Conservation (phyloP, 768 basidiomycete genomes). For the Fistulinella prunicolor region DNA sequence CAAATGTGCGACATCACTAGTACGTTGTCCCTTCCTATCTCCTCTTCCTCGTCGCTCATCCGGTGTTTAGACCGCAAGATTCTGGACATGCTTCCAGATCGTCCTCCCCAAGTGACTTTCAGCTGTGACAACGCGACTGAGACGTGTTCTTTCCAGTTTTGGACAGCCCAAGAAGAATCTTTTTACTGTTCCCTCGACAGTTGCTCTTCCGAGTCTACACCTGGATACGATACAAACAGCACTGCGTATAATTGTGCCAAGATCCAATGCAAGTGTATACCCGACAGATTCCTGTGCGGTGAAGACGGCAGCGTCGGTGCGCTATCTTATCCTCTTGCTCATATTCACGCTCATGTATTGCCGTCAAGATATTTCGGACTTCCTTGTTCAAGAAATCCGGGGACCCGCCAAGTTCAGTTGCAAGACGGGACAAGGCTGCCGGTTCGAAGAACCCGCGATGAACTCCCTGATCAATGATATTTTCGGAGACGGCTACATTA, state of each 20-base stretch:
- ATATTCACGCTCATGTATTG: neutral
- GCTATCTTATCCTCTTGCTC: conserved; percentile 28
- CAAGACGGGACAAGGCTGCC: conserved; percentile 65
- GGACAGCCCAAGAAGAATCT: conserved; percentile 92
- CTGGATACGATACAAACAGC: conserved; percentile 62
- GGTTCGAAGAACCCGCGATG: conserved; percentile 96
- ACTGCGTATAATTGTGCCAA: conserved; percentile 80
- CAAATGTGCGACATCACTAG: conserved; percentile 99
- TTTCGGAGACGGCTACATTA: conserved; percentile 90
- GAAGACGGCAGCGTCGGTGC: conserved; percentile 90
- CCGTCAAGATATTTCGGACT: conserved; percentile 79
- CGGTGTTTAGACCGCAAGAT: conserved; percentile 79
- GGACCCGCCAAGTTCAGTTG: conserved; percentile 91
- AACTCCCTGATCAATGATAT: conserved; percentile 90
- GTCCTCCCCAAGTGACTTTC: conserved; percentile 96
- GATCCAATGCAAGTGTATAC: conserved; percentile 90
- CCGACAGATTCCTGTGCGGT: conserved; percentile 91
- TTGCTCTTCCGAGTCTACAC: conserved; percentile 50
- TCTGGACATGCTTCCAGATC: conserved; percentile 82
- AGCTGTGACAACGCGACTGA: conserved; percentile 66
- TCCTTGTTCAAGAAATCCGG: conserved; percentile 82
- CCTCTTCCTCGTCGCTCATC: neutral
- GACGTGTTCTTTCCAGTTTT: conserved; percentile 95
- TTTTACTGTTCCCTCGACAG: conserved; percentile 88
- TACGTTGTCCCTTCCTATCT: conserved; percentile 38